A percentile compares a stretch with the other conserved stretches of the same genome.
These are phyloP conservation scores for Begonia fuchsioides DNA, from an alignment of 306 rosid species.

Conservation along the genomic window DNA sequence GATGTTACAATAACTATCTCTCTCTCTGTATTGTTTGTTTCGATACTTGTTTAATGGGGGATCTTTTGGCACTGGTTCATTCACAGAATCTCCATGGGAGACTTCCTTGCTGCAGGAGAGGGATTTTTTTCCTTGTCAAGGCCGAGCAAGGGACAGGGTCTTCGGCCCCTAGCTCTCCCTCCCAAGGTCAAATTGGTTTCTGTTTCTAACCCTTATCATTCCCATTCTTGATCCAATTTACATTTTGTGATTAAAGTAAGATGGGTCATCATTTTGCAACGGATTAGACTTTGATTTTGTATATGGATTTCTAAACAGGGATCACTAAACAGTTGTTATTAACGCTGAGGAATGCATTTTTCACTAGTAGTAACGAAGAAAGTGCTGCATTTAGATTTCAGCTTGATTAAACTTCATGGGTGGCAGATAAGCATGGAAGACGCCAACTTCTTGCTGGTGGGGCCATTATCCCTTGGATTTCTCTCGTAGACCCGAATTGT, in stretches of 20 bases:
- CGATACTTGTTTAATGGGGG: background rate
- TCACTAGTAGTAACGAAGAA: background rate
- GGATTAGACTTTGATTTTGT: no score
- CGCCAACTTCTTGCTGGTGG: conserved; percentile 58
- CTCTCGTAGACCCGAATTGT: conserved; percentile 44
- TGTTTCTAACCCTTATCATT: background rate
- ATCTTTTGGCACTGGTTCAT: conserved; percentile 12
- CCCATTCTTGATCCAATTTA: background rate
- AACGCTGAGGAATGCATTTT: background rate
- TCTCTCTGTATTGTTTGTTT: background rate
- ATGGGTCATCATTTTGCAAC: background rate
- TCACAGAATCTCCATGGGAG: conserved; percentile 31
- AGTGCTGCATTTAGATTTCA: background rate
- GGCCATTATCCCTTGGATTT: conserved; percentile 37
- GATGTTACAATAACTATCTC: no score
- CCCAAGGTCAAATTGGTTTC: conserved; percentile 34
- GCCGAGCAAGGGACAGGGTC: conserved; percentile 34
- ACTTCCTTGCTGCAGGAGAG: conserved; percentile 41
- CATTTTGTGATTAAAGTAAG: background rate
- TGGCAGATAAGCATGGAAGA: conserved; percentile 73
- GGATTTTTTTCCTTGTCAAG: conserved; percentile 36
- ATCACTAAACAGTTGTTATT: no score
- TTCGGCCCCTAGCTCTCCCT: conserved; percentile 21
- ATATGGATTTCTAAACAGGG: no score
- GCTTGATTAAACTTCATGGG: conserved; percentile 4